phyloP scores from a whole-genome alignment of 1,284 basidiomycete genomes.

The Hymenochaete sp. region DNA sequence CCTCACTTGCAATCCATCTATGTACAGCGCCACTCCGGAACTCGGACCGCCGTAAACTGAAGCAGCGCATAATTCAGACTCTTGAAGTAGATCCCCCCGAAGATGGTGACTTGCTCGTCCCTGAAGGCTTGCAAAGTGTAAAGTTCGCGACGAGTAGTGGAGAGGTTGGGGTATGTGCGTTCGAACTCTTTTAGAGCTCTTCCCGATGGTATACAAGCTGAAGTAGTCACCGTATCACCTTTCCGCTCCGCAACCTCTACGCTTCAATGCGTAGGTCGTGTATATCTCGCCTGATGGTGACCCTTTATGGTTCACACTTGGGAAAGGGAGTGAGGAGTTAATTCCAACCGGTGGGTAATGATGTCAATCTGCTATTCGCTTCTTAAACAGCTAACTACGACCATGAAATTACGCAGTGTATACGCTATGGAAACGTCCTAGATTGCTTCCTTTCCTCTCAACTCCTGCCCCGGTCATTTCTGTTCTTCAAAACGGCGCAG shows the following conservation, averaged over 20 bases:
- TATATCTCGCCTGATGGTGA: constrained; percentile 65
- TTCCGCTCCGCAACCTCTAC: too few species aligned
- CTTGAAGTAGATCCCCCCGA: constrained; percentile 26
- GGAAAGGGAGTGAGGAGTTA: constrained; percentile 54
- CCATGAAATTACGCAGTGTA: constrained; percentile 36
- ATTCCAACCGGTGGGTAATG: constrained; percentile 53
- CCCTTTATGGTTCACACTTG: constrained; percentile 76
- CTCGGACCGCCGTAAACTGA: constrained; percentile 63
- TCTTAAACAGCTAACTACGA: not conserved
- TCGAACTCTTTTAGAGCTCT: constrained; percentile 3
- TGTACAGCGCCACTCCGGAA: constrained; percentile 50
- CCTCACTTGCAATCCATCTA: not conserved
- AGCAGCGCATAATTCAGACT: constrained; percentile 42
- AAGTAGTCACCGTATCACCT: too few species aligned
- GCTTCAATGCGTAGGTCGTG: constrained; percentile 35
- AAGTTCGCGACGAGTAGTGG: constrained; percentile 58
- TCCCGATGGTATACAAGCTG: too few species aligned
- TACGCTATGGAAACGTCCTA: constrained; percentile 63
- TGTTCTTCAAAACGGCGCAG: constrained; percentile 59
- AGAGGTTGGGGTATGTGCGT: constrained; percentile 46
- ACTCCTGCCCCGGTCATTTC: constrained; percentile 59
- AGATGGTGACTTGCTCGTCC: constrained; percentile 54
- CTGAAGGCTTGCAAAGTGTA: constrained; percentile 56
- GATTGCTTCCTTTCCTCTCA: constrained; percentile 55
- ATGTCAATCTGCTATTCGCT: not conserved